These are phyloP conservation scores for Ophiostoma australiae DNA, from an alignment of 2,329 filamentous ascomycete genomes.

Conservation along the genomic window DNA sequence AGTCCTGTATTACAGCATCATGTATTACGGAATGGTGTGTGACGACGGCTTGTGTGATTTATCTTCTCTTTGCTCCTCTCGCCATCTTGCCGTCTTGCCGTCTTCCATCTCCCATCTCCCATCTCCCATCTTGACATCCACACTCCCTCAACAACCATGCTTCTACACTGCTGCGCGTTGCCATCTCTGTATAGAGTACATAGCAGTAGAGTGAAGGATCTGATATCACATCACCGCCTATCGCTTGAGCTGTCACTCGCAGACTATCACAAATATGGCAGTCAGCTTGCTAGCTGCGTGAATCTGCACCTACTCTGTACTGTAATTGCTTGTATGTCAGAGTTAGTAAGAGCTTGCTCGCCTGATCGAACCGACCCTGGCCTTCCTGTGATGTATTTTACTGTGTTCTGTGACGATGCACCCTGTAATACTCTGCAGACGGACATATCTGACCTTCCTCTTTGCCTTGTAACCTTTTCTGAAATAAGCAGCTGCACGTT, in stretches of 20 bases:
- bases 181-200: background rate
- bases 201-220: background rate
- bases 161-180: background rate
- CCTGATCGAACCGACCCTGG: background rate
- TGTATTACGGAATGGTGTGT: conserved; percentile 1
- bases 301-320: background rate
- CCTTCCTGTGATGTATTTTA: no score
- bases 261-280: conserved; percentile 9
- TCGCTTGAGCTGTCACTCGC: conserved; percentile 9
- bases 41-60: background rate
- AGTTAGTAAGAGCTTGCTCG: background rate
- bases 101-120: no score
- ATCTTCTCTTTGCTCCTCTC: background rate
- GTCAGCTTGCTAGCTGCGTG: conserved; percentile 4
- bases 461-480: background rate
- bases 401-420: no score
- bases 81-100: background rate
- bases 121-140: background rate
- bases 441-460: background rate
- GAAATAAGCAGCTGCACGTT: background rate
- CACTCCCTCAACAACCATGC: background rate
- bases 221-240: conserved; percentile 3
- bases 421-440: no score
- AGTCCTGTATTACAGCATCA: conserved; percentile 14
- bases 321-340: no score